Conservation (phyloP, 352 stramenopile species). For the Phytophthora idaei region DNA sequence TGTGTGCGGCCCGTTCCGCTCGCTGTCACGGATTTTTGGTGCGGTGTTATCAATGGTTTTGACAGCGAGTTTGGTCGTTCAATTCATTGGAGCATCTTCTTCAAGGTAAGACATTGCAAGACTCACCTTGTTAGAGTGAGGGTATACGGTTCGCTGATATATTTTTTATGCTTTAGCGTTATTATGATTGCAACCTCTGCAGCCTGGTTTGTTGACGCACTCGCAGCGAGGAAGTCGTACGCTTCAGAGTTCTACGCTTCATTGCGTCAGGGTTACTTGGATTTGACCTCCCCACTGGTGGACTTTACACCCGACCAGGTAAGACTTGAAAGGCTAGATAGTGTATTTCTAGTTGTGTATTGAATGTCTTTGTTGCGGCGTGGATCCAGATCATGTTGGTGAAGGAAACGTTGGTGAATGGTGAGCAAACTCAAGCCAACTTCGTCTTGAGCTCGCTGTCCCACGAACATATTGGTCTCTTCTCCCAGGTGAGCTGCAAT, state of each 20-base stretch:
- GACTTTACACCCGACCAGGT: constrained; percentile 89
- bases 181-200: constrained; percentile 66
- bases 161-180: constrained; percentile 37
- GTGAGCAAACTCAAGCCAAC: constrained; percentile 85
- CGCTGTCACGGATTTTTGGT: constrained; percentile 76
- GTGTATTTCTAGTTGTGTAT: background rate
- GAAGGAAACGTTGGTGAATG: constrained; percentile 77
- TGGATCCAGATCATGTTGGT: constrained; percentile 67
- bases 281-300: constrained; percentile 78
- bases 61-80: constrained; percentile 49
- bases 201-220: constrained; percentile 70
- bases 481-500: constrained; percentile 52
- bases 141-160: background rate
- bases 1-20: constrained; percentile 80
- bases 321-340: background rate
- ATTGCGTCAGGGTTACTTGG: constrained; percentile 80
- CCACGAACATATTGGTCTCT: constrained; percentile 74
- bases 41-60: constrained; percentile 76
- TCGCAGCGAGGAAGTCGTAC: constrained; percentile 84
- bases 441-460: constrained; percentile 85
- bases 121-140: background rate
- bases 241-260: constrained; percentile 87
- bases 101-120: constrained; percentile 52
- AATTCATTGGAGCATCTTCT: constrained; percentile 52
- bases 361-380: background rate